Evolutionary conservation across 148 eudicot species (phyloP).

Genomic region (Arbutus unedo): DNA sequence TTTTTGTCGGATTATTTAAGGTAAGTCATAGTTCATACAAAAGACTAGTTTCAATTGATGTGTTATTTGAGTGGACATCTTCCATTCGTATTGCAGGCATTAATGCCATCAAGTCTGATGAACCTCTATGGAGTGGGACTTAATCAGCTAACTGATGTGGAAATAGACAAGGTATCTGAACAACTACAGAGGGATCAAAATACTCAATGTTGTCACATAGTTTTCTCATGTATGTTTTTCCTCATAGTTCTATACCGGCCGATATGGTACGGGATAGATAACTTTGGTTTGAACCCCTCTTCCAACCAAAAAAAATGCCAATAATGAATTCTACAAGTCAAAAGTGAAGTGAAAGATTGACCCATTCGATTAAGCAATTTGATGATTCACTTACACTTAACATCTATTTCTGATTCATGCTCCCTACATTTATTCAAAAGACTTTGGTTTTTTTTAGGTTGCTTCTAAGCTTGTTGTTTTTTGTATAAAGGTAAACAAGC

Average conservation of each 20-base stretch:
- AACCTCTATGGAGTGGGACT: conserved; percentile 26
- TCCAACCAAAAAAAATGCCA: too few species aligned
- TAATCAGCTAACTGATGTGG: conserved; percentile 19
- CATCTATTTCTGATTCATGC: background rate
- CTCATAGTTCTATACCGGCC: too few species aligned
- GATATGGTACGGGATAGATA: too few species aligned
- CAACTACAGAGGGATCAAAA: background rate
- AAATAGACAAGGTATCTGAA: conserved; percentile 42
- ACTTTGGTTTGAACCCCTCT: too few species aligned
- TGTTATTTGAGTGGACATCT: background rate
- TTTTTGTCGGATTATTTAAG: conserved; percentile 35
- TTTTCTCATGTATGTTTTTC: too few species aligned
- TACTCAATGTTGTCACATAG: background rate
- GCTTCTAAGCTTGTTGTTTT: background rate
- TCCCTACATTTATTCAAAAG: too few species aligned
- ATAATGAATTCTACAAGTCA: background rate
- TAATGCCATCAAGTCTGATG: conserved; percentile 20
- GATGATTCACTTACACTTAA: background rate
- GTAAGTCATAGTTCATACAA: conserved; percentile 9
- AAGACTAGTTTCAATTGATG: background rate
- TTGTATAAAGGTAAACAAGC: conserved; percentile 26
- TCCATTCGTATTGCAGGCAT: conserved; percentile 4
- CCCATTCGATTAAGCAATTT: too few species aligned
- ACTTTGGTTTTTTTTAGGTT: background rate
- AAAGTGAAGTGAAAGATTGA: background rate